phyloP scores from a whole-genome alignment of 805 yeast genomes.

The Metschnikowia aberdeeniae region DNA sequence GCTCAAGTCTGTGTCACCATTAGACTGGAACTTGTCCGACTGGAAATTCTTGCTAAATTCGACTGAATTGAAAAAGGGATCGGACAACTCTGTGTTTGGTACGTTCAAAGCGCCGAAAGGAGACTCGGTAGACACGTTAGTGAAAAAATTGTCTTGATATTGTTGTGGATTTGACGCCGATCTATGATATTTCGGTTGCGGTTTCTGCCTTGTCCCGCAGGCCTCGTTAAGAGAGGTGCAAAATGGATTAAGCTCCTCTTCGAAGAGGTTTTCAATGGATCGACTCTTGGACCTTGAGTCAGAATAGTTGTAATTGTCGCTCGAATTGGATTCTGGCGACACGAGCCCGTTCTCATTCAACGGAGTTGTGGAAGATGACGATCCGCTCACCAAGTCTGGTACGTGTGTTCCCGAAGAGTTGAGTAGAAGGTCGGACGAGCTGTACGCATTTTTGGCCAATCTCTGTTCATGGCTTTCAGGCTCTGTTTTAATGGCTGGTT shows the following conservation, averaged over 20 bases:
- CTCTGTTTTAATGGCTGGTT: conserved; percentile 2
- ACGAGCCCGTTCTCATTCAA: conserved; percentile 33
- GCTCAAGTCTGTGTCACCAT: neutral
- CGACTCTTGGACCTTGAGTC: conserved; percentile 15
- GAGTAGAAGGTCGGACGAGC: conserved; percentile 4
- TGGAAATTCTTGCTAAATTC: neutral
- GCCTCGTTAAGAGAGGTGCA: conserved; percentile 75
- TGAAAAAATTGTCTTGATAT: conserved; percentile 4
- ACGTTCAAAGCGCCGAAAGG: conserved; percentile 1
- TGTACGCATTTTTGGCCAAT: conserved; percentile 32
- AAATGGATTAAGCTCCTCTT: conserved; percentile 69
- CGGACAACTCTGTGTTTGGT: conserved; percentile 1
- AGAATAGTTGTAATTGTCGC: conserved; percentile 15
- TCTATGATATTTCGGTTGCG: conserved; percentile 50
- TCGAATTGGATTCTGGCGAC: conserved; percentile 28
- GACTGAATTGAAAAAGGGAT: conserved; percentile 1
- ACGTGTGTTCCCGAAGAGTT: conserved; percentile 14
- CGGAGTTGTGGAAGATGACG: conserved; percentile 37
- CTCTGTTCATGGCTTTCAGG: conserved; percentile 24
- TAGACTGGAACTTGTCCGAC: neutral
- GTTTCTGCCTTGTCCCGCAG: conserved; percentile 73
- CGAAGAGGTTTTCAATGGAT: conserved; percentile 34
- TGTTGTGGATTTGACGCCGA: conserved; percentile 9
- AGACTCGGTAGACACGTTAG: neutral
- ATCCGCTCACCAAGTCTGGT: conserved; percentile 35